Base-by-base conservation (phyloP, 2,329 filamentous ascomycete species). In the Colletotrichum spaethianum region DNA sequence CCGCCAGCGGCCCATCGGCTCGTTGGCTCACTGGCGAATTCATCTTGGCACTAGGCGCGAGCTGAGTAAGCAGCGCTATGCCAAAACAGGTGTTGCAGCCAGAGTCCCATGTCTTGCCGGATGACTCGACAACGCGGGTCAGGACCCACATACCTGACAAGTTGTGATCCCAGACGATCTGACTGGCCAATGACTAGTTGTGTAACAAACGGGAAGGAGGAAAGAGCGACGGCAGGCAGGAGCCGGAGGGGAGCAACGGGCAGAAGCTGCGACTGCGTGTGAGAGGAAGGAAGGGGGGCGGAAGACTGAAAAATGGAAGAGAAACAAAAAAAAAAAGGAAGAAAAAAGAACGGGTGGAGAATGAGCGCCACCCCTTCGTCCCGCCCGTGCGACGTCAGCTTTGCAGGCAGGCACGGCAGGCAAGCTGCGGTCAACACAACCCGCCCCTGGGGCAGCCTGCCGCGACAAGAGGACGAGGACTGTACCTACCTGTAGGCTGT, bases 261-360 rank as follows among this genome's bases (percentile, higher is more conserved):
- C 33, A 31, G 23, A n/a, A 26, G 7, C 31, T 12, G n/a, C 20
- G 33, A 44, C 40, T 20, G 48, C 38, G 26, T 26, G 31, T 20
- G n/a, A 40, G 55, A 28, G 18, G 28, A n/a, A 18, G 53, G 59
- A 52, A 52, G 38, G 55, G 26, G 53, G 8, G 8, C 31, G 9
- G 46, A 33, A 46, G 28, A 33, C n/a, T 7, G 7, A n/a, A 16
- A 26, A 46, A 57, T 1, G 18, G 28, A 53, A 53, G 6, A 53
- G 79, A 63, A 75, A 82, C 26, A 23, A 62, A 18, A 12, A 38
- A 56, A 38, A 36, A 18, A 20, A 23, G 18, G 48, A 44, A 55
- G 23, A 18, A 18, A 52, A 26, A 42, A 44, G 33, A 28, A 50
- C 48, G 5, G 4, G 31, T 26, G 44, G 60, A 12, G 44, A 52